phyloP scores from a whole-genome alignment of 208 protist genomes.

The Leishmania major region DNA sequence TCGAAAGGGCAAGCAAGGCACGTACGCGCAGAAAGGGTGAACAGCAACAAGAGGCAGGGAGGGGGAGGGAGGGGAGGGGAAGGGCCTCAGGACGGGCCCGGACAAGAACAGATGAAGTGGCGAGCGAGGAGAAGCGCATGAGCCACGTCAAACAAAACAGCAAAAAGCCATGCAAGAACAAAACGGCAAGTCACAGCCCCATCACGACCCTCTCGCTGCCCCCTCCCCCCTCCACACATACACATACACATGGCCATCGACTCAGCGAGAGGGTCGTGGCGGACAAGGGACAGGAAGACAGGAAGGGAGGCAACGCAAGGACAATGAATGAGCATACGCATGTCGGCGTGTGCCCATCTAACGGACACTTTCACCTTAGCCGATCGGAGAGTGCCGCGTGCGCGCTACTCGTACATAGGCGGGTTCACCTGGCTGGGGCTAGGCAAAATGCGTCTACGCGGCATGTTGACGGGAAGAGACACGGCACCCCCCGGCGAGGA shows the following conservation, averaged over 20 bases:
- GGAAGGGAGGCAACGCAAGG: not conserved
- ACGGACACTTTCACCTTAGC: not conserved
- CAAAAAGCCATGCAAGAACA: not conserved
- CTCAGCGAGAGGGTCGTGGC: not conserved
- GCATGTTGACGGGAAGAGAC: conserved; percentile 28
- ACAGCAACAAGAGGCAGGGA: not conserved
- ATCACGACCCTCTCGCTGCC: not conserved
- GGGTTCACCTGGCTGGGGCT: conserved; percentile 3
- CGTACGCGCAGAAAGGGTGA: not conserved
- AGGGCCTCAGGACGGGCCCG: not conserved
- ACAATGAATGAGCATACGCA: not conserved
- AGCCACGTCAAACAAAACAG: not conserved
- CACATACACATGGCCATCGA: not conserved
- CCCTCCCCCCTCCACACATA: not conserved
- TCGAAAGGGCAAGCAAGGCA: not conserved
- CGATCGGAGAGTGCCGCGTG: not conserved
- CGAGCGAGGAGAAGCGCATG: not conserved
- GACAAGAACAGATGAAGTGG: not conserved
- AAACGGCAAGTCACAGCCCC: not conserved
- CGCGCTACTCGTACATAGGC: conserved; percentile 7
- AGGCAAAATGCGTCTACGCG: conserved; percentile 15
- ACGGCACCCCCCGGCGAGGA: not conserved
- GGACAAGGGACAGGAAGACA: not conserved
- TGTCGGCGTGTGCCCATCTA: not conserved
- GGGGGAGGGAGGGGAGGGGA: not conserved